Evolutionary conservation across 495 filamentous ascomycete species (phyloP).

Genomic region (Durotheca rogersii): DNA sequence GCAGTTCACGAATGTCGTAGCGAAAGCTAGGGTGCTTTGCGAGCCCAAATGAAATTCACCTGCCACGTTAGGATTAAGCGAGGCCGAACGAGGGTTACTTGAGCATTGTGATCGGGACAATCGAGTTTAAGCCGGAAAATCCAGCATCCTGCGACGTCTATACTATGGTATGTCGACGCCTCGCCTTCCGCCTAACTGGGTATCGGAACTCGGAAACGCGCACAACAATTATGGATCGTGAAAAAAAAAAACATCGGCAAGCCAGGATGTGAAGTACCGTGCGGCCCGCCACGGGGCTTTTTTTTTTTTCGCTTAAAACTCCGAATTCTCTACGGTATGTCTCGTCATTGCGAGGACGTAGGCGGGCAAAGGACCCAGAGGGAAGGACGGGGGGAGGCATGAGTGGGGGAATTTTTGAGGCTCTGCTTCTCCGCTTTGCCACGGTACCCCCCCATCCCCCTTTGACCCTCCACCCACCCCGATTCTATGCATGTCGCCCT

Average conservation of each 20-base stretch:
- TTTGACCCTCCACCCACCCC: too few relatives aligned
- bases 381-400: background rate
- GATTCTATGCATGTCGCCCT: constrained; percentile 14
- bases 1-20: constrained; percentile 56
- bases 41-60: constrained; percentile 43
- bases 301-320: too few relatives aligned
- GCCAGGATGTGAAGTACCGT: too few relatives aligned
- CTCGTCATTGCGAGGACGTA: constrained; percentile 4
- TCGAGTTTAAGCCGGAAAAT: constrained; percentile 5
- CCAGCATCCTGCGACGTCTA: constrained; percentile 9
- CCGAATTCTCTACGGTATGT: constrained; percentile 10
- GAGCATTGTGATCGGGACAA: constrained; percentile 21
- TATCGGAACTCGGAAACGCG: constrained; percentile 18
- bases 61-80: constrained; percentile 4
- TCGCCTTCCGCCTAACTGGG: constrained; percentile 17
- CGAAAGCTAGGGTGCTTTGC: constrained; percentile 56
- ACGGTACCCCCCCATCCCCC: background rate
- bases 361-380: too few relatives aligned
- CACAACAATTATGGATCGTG: constrained; percentile 10
- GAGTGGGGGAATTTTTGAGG: constrained; percentile 15
- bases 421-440: constrained; percentile 13
- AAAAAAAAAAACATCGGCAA: too few relatives aligned
- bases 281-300: too few relatives aligned
- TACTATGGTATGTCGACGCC: constrained; percentile 21
- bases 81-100: constrained; percentile 24